Conservation (phyloP, 2,329 filamentous ascomycete species). For the Stemphylium lycopersici region DNA sequence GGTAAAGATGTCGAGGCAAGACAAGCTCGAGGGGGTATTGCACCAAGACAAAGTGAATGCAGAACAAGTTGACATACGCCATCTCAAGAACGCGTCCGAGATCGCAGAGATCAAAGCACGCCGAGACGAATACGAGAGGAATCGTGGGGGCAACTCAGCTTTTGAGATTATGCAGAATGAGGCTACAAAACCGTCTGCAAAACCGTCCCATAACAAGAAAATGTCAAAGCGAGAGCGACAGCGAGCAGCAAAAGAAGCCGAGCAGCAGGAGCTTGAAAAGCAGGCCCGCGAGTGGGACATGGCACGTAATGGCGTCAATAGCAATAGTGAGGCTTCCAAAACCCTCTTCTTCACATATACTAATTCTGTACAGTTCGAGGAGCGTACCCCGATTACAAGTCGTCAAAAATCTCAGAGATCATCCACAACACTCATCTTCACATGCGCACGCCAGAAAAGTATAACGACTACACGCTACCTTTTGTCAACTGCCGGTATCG, state of each 20-base stretch:
- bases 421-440: conserved; percentile 55
- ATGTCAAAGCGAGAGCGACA: conserved; percentile 47
- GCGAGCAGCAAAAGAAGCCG: conserved; percentile 43
- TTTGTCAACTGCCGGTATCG: conserved; percentile 78
- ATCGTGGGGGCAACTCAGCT: conserved; percentile 19
- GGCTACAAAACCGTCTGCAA: conserved; percentile 27
- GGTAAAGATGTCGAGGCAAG: conserved; percentile 60
- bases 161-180: conserved; percentile 21
- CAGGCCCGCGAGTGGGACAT: conserved; percentile 21
- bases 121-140: conserved; percentile 66
- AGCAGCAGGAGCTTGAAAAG: conserved; percentile 32
- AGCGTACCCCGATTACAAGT: conserved; percentile 47
- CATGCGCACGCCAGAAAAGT: conserved; percentile 28
- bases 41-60: conserved; percentile 63
- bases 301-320: conserved; percentile 41
- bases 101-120: conserved; percentile 55
- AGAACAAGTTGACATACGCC: conserved; percentile 64
- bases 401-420: conserved; percentile 53
- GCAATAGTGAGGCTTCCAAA: conserved; percentile 46
- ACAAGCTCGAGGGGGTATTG: conserved; percentile 73
- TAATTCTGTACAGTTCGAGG: conserved; percentile 54
- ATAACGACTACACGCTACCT: conserved; percentile 61
- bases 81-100: conserved; percentile 9
- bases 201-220: conserved; percentile 39
- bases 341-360: neutral